Evolutionary conservation across 2,329 filamentous ascomycete species (phyloP).

Genomic region (Colletotrichum noveboracense): DNA sequence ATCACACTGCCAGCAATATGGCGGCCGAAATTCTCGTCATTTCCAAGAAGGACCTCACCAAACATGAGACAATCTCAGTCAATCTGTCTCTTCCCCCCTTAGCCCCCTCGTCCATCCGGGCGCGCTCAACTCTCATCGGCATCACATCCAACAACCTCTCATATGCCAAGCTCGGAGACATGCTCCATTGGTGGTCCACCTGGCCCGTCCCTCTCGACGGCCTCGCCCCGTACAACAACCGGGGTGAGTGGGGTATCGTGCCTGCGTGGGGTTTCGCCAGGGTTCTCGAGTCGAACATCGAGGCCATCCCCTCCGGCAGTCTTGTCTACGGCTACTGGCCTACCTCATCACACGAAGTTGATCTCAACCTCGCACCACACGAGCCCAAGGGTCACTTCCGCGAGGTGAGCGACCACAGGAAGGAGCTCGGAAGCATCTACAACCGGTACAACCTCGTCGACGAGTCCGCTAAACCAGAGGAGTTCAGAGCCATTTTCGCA

Average conservation of each 20-base stretch:
- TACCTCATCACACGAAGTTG: slow-evolving; percentile 39
- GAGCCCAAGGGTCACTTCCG: slow-evolving; percentile 34
- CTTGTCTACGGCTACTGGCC: slow-evolving; percentile 50
- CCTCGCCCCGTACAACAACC: slow-evolving; percentile 38
- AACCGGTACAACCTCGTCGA: slow-evolving; percentile 42
- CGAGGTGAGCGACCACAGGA: slow-evolving; percentile 39
- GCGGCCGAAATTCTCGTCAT: slow-evolving; percentile 29
- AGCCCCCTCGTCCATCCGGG: slow-evolving; percentile 31
- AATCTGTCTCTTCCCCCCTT: slow-evolving; percentile 16
- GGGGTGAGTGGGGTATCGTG: slow-evolving; percentile 46
- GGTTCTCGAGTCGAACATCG: slow-evolving; percentile 44
- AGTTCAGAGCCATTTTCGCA: slow-evolving; percentile 5
- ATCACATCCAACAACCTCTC: slow-evolving; percentile 39
- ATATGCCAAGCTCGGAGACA: slow-evolving; percentile 33
- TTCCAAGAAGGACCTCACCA: slow-evolving; percentile 29
- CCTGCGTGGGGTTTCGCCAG: slow-evolving; percentile 53
- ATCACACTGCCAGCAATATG: background rate
- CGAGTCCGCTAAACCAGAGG: background rate
- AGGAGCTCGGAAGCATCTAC: slow-evolving; percentile 37
- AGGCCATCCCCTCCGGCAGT: slow-evolving; percentile 34
- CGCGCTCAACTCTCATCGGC: slow-evolving; percentile 31
- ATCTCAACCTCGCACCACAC: slow-evolving; percentile 37
- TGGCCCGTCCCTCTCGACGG: slow-evolving; percentile 44
- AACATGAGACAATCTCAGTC: slow-evolving; percentile 24
- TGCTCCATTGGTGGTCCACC: slow-evolving; percentile 44